phyloP scores from a whole-genome alignment of 495 filamentous ascomycete species.

The Aspergillus ostianus region DNA sequence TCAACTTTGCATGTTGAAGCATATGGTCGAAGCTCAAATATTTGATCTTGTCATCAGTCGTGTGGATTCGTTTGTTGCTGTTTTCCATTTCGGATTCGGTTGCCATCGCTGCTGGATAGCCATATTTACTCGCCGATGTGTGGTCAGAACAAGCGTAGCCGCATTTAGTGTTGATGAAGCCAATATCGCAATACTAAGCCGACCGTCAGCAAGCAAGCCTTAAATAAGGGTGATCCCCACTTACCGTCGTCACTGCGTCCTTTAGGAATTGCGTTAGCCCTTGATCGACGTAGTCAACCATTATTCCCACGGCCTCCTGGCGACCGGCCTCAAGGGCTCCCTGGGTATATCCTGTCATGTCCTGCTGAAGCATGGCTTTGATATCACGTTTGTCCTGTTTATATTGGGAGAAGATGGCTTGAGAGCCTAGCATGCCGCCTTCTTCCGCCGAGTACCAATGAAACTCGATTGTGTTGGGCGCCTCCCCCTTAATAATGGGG shows the following conservation, averaged over 20 bases:
- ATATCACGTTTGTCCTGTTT: slow-evolving; percentile 71
- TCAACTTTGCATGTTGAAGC: slow-evolving; percentile 94
- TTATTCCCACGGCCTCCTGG: slow-evolving; percentile 85
- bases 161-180: slow-evolving; percentile 87
- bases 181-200: slow-evolving; percentile 81
- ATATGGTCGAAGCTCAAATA: slow-evolving; percentile 95
- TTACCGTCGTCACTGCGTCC: slow-evolving; percentile 72
- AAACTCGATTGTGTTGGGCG: slow-evolving; percentile 84
- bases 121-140: slow-evolving; percentile 91
- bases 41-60: slow-evolving; percentile 82
- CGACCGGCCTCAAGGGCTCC: slow-evolving; percentile 80
- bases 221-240: slow-evolving; percentile 10
- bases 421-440: slow-evolving; percentile 79
- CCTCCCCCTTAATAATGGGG: slow-evolving; percentile 49
- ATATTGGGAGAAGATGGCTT: slow-evolving; percentile 86
- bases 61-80: slow-evolving; percentile 86
- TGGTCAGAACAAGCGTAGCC: slow-evolving; percentile 98
- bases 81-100: slow-evolving; percentile 88
- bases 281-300: slow-evolving; percentile 86
- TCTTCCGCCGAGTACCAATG: slow-evolving; percentile 96
- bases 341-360: slow-evolving; percentile 94
- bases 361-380: slow-evolving; percentile 98
- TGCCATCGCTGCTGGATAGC: slow-evolving; percentile 93
- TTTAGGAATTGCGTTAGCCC: slow-evolving; percentile 90
- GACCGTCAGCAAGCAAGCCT: slow-evolving; percentile 10